Conservation (phyloP, 2,329 filamentous ascomycete species). For the Nannizziopsis arthrosporioides region DNA sequence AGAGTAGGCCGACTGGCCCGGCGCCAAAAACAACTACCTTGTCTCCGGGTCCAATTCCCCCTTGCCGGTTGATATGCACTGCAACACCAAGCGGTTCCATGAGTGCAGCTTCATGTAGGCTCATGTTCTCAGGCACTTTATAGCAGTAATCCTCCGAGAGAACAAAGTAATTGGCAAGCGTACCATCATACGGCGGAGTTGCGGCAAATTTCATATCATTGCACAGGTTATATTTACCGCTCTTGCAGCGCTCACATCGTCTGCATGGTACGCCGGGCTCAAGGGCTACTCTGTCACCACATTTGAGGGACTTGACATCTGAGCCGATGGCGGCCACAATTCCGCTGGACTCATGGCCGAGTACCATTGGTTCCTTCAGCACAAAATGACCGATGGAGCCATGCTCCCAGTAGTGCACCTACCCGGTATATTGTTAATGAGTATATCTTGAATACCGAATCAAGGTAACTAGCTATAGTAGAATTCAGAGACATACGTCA, state of each 20-base stretch:
- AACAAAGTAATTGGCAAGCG: conserved; percentile 72
- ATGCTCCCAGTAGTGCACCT: conserved; percentile 40
- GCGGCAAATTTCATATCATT: conserved; percentile 80
- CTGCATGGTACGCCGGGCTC: conserved; percentile 57
- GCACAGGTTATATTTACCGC: conserved; percentile 64
- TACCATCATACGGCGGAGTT: conserved; percentile 86
- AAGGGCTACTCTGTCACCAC: conserved; percentile 55
- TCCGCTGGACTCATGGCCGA: conserved; percentile 64
- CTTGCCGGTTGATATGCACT: conserved; percentile 73
- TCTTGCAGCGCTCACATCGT: conserved; percentile 53
- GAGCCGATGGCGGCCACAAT: conserved; percentile 56
- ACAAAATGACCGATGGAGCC: conserved; percentile 36
- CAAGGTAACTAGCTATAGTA: not conserved
- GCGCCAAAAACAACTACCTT: conserved; percentile 76
- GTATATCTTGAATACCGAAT: not conserved
- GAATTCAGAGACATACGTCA: conserved; percentile 44
- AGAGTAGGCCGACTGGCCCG: conserved; percentile 76
- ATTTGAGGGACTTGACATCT: conserved; percentile 51
- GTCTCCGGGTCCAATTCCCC: conserved; percentile 58
- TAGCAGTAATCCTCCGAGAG: conserved; percentile 87
- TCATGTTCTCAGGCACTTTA: conserved; percentile 66
- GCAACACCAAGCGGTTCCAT: conserved; percentile 81
- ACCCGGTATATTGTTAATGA: not conserved
- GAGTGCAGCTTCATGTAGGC: conserved; percentile 74
- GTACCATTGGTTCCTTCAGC: conserved; percentile 38